Evolutionary conservation across 306 rosid genomes (phyloP), one percentile per base, ranked within the genome.

Genomic region (Malus asiatica): DNA sequence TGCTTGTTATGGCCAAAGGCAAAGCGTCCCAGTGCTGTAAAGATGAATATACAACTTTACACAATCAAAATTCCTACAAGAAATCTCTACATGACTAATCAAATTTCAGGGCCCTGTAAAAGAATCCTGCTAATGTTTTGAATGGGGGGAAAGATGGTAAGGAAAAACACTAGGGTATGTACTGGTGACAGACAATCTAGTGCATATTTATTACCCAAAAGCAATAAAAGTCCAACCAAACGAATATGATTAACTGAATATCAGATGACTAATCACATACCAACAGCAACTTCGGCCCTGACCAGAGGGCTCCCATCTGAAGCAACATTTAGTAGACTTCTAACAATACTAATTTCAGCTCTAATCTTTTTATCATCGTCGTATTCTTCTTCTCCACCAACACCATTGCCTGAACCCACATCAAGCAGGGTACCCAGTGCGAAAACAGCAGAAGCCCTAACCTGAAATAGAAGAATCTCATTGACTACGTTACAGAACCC

Each of bases 241-340:
- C n/a, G 16, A 42, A 81, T 27, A 72, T 35, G 68, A 60, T 60
- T 60, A 23, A 60, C 35, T 60, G 69, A 77, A 60, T 66, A 73
- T 71, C 66, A 66, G 69, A 82, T 73, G 71, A 76, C 55, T 52
- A 61, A 76, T 85, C 75, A 88, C 99, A 71, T 92, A 96, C 99
- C 99, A 69, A 89, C 98, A 76, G 97, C 97, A 76, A 90, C 98
- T 87, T 92, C 99, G 1, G 97, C 93, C 90, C 99, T 88, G 84
- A 96, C 99, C 83, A 96, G 84, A 66, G 98, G 99, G 79, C 99
- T 96, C 77, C 99, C 98, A 83, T 96, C 99, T 60, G 98, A 88
- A 85, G 88, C 93, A 84, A 90, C 93, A 81, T 86, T 78, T 81
- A 96, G 81, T 46, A 96, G 83, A 79, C 91, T 88, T 90, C 73